These are phyloP conservation scores for Fomitopsis serialis DNA, from an alignment of 768 basidiomycete genomes.

Conservation along the genomic window DNA sequence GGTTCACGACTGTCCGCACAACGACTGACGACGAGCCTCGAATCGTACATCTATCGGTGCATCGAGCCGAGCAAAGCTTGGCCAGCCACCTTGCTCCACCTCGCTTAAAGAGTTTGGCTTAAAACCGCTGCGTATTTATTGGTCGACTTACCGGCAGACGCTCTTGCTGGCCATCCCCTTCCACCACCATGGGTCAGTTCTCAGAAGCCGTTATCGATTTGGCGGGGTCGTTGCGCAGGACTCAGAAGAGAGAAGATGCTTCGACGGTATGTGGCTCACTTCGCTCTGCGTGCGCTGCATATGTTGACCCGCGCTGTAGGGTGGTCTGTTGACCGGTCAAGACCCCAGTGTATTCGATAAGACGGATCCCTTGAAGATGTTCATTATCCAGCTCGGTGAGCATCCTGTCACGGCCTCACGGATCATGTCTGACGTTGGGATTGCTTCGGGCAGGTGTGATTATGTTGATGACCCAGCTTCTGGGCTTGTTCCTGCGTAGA, in stretches of 20 bases:
- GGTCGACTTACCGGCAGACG: neutral
- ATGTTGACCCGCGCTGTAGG: conserved; percentile 32
- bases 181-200: conserved; percentile 11
- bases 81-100: neutral
- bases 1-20: too few species aligned
- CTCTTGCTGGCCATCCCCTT: neutral
- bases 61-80: neutral
- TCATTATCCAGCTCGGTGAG: conserved; percentile 73
- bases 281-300: too few species aligned
- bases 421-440: neutral
- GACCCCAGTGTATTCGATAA: conserved; percentile 66
- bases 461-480: conserved; percentile 69
- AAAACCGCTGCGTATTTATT: too few species aligned
- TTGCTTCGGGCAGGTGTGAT: conserved; percentile 57
- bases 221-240: conserved; percentile 2
- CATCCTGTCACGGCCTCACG: conserved; percentile 2
- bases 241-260: conserved; percentile 10
- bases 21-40: too few species aligned
- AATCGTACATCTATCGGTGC: too few species aligned
- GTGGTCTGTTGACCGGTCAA: conserved; percentile 69
- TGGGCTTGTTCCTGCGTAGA: conserved; percentile 56
- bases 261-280: conserved; percentile 35
- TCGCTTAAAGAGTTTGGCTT: neutral
- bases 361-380: conserved; percentile 66
- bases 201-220: conserved; percentile 10